Percentiles rank a stretch among this genome's conserved stretches.
These are phyloP conservation scores for Sporothrix brunneoviolacea DNA, from an alignment of 2,329 filamentous ascomycete genomes.

Conservation along the genomic window DNA sequence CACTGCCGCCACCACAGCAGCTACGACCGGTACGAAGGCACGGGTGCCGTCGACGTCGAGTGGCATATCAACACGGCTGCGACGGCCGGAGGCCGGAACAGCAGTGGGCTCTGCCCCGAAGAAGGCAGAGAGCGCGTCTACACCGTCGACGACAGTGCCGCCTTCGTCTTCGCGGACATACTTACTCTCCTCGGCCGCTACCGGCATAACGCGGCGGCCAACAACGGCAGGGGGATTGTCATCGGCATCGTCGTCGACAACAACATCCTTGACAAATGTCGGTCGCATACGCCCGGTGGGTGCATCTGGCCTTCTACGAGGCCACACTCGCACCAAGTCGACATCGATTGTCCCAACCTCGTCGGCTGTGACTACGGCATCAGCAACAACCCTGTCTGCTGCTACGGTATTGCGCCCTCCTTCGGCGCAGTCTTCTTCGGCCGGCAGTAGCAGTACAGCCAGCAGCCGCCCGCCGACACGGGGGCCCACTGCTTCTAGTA, in stretches of 20 bases:
- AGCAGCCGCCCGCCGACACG: slow-evolving; percentile 6
- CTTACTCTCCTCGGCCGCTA: neutral
- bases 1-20: slow-evolving; percentile 15
- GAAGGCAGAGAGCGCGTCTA: neutral
- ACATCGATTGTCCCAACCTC: slow-evolving; percentile 12
- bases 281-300: neutral
- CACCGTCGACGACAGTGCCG: slow-evolving; percentile 1
- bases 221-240: slow-evolving; percentile 15
- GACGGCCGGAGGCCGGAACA: slow-evolving; percentile 3
- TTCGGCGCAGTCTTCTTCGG: slow-evolving; percentile 20
- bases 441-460: slow-evolving; percentile 18
- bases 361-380: slow-evolving; percentile 10
- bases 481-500: slow-evolving; percentile 17
- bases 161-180: slow-evolving; percentile 12
- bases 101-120: neutral
- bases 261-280: neutral
- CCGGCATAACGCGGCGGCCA: slow-evolving; percentile 17
- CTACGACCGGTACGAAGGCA: slow-evolving; percentile 20
- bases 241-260: neutral
- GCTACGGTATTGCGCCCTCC: slow-evolving; percentile 35
- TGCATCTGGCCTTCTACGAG: slow-evolving; percentile 1
- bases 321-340: slow-evolving; percentile 15
- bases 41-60: slow-evolving; percentile 12
- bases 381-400: slow-evolving; percentile 31
- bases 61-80: neutral